Conservation (phyloP, 148 eudicot genomes). For the Hydrangea macrophylla region DNA sequence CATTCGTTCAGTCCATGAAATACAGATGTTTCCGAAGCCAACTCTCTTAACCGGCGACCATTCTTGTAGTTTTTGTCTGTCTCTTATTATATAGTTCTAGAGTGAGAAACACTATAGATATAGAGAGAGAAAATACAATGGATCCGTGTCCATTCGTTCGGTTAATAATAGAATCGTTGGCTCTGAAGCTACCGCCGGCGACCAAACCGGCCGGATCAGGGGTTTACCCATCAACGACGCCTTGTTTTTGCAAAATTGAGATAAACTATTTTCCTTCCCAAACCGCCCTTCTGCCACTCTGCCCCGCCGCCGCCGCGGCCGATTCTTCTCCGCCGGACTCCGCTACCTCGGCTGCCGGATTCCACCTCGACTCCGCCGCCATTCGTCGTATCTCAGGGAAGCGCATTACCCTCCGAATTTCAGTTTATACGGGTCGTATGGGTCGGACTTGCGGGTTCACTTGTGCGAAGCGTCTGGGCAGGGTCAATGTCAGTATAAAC, state of each 20-base stretch:
- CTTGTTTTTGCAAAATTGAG: constrained; percentile 69
- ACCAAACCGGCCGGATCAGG: constrained; percentile 51
- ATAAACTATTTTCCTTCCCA: constrained; percentile 64
- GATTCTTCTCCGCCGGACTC: constrained; percentile 40
- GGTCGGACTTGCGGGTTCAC: constrained; percentile 62
- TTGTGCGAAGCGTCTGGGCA: constrained; percentile 56
- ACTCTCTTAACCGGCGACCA: neutral
- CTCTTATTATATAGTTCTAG: neutral
- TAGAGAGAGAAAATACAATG: constrained; percentile 30
- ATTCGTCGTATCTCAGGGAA: constrained; percentile 56
- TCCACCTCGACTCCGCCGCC: constrained; percentile 63
- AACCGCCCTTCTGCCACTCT: constrained; percentile 66
- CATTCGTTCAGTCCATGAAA: constrained; percentile 1
- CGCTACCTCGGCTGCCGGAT: constrained; percentile 48
- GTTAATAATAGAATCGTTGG: constrained; percentile 67
- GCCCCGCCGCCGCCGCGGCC: constrained; percentile 16
- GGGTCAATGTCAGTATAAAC: constrained; percentile 38
- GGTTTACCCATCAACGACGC: constrained; percentile 63
- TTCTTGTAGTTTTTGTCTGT: neutral
- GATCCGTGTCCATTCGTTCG: constrained; percentile 97
- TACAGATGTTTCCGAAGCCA: constrained; percentile 3
- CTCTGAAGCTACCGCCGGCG: constrained; percentile 59
- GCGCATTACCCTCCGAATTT: constrained; percentile 36
- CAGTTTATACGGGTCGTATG: constrained; percentile 78
- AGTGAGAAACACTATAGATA: constrained; percentile 4